Base-by-base conservation (phyloP, 768 basidiomycete genomes). In the Hebeloma cylindrosporum region DNA sequence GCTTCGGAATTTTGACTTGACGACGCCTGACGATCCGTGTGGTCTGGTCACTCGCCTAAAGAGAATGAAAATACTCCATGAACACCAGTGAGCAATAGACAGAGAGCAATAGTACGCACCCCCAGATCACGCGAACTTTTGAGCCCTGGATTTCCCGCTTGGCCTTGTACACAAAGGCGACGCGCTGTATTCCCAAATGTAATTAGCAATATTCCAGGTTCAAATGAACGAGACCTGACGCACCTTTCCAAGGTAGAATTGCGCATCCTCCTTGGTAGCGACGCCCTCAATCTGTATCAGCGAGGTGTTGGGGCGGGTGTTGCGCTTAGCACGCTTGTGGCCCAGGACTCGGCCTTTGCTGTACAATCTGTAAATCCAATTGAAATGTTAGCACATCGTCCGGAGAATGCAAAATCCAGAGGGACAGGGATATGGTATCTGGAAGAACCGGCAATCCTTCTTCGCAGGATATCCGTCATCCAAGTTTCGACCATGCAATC, bases 191-290 rank as follows among this genome's bases (percentile, higher is more conserved):
- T 30, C 27, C 29, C 31, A 39, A 47, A 37, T 27, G 33, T 35
- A 28, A 34, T 36, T 18, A 26, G 40, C 32, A 29, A 48, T 31
- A 18, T 14, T 27, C 25, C 28, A 20, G 23, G 35, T 27, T 25
- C 36, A 35, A 4, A 51, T 16, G 14, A 26, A 23, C 26, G 16
- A 13, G 37, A 9, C 17, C 27, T 18, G 18, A 61, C 80, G 59
- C 58, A 96, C 93, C 88, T 99, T 99, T 65, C 96, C 96, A 52
- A 98, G 83, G 80, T 99, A 99, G 72, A 93, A 95, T 66, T 92
- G 86, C 29, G 94, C 91, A 63, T 95, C 93, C 74, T 95, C 82
- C 72, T 93, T 90, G 61, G 73, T 85, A 53, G 83, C 81, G 45
- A 97, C 93, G 63, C 95, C 95, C 76, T 99, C 96, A 65, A 99